Evolutionary conservation across 352 stramenopile genomes (phyloP).

Genomic region (Globisporangium cystogenes): DNA sequence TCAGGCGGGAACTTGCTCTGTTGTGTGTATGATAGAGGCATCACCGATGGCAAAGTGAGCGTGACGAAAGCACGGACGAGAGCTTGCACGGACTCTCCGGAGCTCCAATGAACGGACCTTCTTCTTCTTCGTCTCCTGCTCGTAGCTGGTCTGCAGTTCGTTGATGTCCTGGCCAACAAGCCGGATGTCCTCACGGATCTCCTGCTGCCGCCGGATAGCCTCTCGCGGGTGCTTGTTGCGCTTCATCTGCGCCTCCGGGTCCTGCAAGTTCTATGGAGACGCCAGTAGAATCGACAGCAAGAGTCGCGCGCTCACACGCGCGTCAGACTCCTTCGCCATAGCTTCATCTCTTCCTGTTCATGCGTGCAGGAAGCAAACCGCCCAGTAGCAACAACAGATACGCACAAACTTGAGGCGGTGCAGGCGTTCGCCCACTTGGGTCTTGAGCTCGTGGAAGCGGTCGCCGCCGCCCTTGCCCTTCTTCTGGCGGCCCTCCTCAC

Average conservation of each 20-base stretch:
- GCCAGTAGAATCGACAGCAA: background rate
- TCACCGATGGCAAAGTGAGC: background rate
- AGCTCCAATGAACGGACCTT: conserved; percentile 28
- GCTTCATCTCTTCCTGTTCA: background rate
- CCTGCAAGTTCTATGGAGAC: conserved; percentile 53
- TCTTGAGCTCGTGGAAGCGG: conserved; percentile 78
- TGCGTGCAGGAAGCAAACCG: background rate
- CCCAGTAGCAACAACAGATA: background rate
- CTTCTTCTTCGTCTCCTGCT: conserved; percentile 79
- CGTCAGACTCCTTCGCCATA: background rate
- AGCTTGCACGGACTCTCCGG: background rate
- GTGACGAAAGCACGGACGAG: background rate
- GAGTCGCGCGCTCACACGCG: background rate
- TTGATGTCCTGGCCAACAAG: conserved; percentile 67
- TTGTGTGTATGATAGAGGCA: background rate
- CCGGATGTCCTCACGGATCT: conserved; percentile 77
- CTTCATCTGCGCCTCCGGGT: conserved; percentile 57
- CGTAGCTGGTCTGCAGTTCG: conserved; percentile 63
- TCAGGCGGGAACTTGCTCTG: conserved; percentile 75
- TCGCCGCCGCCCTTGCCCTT: conserved; percentile 59
- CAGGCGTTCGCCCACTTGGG: conserved; percentile 69
- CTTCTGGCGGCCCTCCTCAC: conserved; percentile 64
- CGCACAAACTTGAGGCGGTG: conserved; percentile 73
- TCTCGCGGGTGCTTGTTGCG: conserved; percentile 71
- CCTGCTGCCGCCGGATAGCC: conserved; percentile 71